phyloP scores from a whole-genome alignment of 2,329 filamentous ascomycete genomes.

The Calonectria ilicicola region DNA sequence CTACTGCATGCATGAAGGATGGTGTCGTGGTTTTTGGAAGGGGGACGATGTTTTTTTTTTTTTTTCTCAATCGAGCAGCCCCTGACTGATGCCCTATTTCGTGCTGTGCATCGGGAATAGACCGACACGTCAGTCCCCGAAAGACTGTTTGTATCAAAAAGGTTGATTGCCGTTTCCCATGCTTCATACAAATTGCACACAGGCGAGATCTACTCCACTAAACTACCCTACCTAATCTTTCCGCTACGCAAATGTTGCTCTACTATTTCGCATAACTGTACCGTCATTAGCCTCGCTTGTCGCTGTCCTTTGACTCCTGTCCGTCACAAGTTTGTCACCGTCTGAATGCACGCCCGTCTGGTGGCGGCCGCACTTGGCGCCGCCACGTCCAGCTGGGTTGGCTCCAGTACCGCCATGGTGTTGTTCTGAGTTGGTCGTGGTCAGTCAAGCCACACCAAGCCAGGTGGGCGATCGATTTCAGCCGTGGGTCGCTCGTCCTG shows the following conservation, averaged over 20 bases:
- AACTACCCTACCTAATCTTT: constrained; percentile 10
- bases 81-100: constrained; percentile 4
- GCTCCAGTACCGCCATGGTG: not conserved
- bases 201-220: constrained; percentile 12
- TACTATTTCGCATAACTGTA: not conserved
- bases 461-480: constrained; percentile 26
- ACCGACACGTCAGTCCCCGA: constrained; percentile 21
- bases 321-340: not conserved
- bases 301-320: not conserved
- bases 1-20: constrained; percentile 12
- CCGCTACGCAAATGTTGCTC: not conserved
- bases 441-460: constrained; percentile 21
- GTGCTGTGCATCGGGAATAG: constrained; percentile 8
- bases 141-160: constrained; percentile 6
- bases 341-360: constrained; percentile 3
- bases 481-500: constrained; percentile 17
- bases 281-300: not conserved
- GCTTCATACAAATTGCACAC: constrained; percentile 18
- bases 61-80: not conserved
- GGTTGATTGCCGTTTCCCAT: not conserved
- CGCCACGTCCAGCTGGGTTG: constrained; percentile 23
- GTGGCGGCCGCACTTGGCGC: constrained; percentile 25
- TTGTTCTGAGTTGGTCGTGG: not conserved
- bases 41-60: not conserved
- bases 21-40: not conserved